Base-by-base conservation (phyloP, 176 grass and related monocot species). In the Alloteropsis semialata region DNA sequence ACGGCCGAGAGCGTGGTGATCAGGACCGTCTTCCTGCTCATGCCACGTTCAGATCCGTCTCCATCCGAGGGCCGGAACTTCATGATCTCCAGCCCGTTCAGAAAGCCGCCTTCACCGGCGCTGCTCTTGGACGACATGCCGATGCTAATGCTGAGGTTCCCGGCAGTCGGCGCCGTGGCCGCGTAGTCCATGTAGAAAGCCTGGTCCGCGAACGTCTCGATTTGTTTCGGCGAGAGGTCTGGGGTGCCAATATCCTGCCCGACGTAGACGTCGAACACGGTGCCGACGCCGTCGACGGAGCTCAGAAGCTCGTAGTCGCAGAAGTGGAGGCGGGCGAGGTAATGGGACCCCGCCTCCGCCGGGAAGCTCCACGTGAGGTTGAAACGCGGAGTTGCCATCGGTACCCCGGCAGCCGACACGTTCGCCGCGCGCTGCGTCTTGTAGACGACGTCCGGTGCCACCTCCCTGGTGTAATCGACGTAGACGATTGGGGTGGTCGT, bases 81-180 rank as follows among this genome's bases (percentile, higher is more conserved):
- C 82, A 98, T 89, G 72, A 98, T 93, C 82, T 98, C 96, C 14
- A 98, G 81, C 48, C 96, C 92, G 32, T 98, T 98, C 2, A 98
- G 89, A 5, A 91, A 67, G 16, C 81, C 96, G 16, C 80, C 79
- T 8, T 4, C 2, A 2, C 0, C 63, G 0, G 0, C 10, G 6
- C 2, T 51, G 48, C 67, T 6, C n/a, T 43, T 79, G 13, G 0
- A 0, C 60, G 81, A 82, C 64, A 0, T 64, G 39, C 88, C 67
- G 75, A 94, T 84, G 79, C 37, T 91, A 7, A 94, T 79, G 5
- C 60, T 94, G 81, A 94, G 69, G 46, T 89, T 91, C 51, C 62
- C 76, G 51, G 54, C 3, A 14, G 3, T 3, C 13, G 36, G 58
- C 17, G 84, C 74, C 83, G 0, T 36, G 24, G 79, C 57, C 0